Conservation (phyloP, 139 green algal genomes). For the Cymbomonas tetramitiformis region DNA sequence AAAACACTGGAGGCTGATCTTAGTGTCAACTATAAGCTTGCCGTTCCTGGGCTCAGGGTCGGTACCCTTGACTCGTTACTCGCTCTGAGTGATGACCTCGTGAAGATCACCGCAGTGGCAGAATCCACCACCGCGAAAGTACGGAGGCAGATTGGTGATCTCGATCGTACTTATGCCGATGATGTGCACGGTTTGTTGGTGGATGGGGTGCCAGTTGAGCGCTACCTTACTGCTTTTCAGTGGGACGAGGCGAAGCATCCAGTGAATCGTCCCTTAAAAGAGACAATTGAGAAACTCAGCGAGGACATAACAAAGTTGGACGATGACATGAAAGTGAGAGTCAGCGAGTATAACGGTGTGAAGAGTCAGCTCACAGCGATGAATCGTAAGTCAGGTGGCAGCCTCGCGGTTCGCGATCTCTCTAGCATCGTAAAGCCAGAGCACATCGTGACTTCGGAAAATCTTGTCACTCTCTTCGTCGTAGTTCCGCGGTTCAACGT, state of each 20-base stretch:
- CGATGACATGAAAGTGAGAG: conserved; percentile 87
- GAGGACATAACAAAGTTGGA: conserved; percentile 76
- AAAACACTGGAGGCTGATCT: neutral
- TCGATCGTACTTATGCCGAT: neutral
- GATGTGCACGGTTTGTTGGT: conserved; percentile 24
- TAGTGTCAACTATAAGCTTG: conserved; percentile 31
- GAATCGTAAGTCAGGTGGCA: conserved; percentile 66
- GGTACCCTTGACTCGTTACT: conserved; percentile 88
- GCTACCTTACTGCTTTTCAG: conserved; percentile 61
- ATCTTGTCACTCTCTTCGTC: conserved; percentile 79
- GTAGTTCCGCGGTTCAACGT: conserved; percentile 60
- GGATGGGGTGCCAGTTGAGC: conserved; percentile 48
- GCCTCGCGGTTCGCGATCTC: conserved; percentile 73
- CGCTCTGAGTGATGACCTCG: conserved; percentile 77
- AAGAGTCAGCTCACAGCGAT: conserved; percentile 52
- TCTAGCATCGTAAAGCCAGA: conserved; percentile 43
- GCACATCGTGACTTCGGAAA: conserved; percentile 72
- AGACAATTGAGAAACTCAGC: conserved; percentile 75
- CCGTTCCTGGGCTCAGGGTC: conserved; percentile 72
- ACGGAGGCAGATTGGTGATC: conserved; percentile 35
- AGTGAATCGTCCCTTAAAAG: conserved; percentile 54
- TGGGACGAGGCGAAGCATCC: conserved; percentile 98
- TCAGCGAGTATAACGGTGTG: conserved; percentile 63
- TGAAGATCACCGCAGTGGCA: conserved; percentile 42
- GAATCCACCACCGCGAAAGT: conserved; percentile 79